Conservation (phyloP, 768 basidiomycete species). For the Phanerochaete sordida region DNA sequence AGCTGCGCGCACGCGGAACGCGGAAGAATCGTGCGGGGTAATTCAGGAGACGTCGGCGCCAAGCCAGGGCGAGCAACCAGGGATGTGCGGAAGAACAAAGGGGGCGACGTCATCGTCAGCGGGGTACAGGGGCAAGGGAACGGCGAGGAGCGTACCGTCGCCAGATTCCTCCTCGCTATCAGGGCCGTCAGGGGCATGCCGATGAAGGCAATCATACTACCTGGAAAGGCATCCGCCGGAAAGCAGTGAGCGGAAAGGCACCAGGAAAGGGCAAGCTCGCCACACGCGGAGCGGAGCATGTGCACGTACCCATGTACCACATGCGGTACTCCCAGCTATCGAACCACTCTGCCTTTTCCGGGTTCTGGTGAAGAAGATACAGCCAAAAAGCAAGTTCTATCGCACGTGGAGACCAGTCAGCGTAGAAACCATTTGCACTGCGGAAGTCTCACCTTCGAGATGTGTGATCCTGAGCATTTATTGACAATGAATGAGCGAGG, state of each 20-base stretch:
- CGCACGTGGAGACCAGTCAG: too few species aligned
- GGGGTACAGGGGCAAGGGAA: background rate
- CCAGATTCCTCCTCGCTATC: conserved; percentile 52
- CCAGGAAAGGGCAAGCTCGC: too few species aligned
- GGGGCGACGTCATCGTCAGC: background rate
- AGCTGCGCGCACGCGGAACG: conserved; percentile 38
- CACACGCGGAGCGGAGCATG: too few species aligned
- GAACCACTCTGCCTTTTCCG: conserved; percentile 71
- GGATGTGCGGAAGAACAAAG: too few species aligned
- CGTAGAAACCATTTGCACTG: too few species aligned
- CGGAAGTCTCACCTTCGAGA: conserved; percentile 57
- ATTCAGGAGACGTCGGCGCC: too few species aligned
- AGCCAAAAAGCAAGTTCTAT: conserved; percentile 85
- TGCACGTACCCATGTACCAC: conserved; percentile 64
- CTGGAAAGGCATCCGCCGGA: conserved; percentile 30
- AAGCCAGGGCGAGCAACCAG: too few species aligned
- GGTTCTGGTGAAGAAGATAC: conserved; percentile 77
- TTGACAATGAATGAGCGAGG: conserved; percentile 1
- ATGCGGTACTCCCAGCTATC: conserved; percentile 71
- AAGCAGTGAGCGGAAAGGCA: too few species aligned
- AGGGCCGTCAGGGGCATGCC: conserved; percentile 73
- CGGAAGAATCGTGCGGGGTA: background rate
- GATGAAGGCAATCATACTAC: conserved; percentile 58
- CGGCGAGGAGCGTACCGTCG: conserved; percentile 43
- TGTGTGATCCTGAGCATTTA: conserved; percentile 58